These are phyloP conservation scores for Trichoderma aggressivum DNA, from an alignment of 2,329 filamentous ascomycete genomes.

Conservation along the genomic window DNA sequence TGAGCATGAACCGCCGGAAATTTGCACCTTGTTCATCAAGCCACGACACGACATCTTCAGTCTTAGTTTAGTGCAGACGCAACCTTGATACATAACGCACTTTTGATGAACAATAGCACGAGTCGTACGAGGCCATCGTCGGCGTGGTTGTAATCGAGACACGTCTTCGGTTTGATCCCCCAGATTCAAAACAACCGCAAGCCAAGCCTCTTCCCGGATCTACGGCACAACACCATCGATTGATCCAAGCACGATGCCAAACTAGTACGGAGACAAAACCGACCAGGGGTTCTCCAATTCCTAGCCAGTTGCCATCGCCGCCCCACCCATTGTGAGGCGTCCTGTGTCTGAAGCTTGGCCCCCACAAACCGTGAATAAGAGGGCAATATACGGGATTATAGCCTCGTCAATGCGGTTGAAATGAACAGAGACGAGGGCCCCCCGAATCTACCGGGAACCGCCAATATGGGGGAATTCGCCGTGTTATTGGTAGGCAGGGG, in stretches of 20 bases:
- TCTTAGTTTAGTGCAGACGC: neutral
- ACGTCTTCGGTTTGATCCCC: neutral
- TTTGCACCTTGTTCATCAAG: neutral
- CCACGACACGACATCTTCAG: neutral
- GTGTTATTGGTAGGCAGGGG: neutral
- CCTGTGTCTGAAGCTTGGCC: slow-evolving; percentile 18
- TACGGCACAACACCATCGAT: neutral
- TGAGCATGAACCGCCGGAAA: slow-evolving; percentile 12
- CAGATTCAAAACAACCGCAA: neutral
- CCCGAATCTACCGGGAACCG: neutral
- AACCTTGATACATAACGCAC: neutral
- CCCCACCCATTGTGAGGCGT: slow-evolving; percentile 18
- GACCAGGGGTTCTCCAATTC: neutral
- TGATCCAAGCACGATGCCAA: neutral
- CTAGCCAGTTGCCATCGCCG: slow-evolving; percentile 4
- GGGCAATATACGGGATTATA: neutral
- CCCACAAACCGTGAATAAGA: neutral
- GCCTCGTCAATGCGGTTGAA: neutral
- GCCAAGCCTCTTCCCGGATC: neutral
- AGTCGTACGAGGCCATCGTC: neutral
- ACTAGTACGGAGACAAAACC: neutral
- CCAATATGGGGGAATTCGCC: neutral
- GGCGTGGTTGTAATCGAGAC: neutral
- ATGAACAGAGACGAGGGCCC: neutral
- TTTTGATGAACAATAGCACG: neutral